Percentiles rank a stretch among this genome's conserved stretches.
phyloP scores from a whole-genome alignment of 108 stramenopile species.

The Cyclotella cryptica region DNA sequence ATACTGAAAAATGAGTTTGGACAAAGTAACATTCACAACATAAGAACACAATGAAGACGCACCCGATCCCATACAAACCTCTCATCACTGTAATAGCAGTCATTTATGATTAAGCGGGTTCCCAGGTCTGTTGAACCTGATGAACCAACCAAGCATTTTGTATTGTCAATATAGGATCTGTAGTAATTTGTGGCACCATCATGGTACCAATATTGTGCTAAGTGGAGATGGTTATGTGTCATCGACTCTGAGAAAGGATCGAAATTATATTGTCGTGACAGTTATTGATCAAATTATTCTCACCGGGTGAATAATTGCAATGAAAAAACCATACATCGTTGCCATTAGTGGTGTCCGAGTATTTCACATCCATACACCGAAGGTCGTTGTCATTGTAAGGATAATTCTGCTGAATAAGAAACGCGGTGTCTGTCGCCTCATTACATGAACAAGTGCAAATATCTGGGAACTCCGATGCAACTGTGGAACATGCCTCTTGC shows the following conservation, averaged over 20 bases:
- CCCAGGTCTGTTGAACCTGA: constrained; percentile 7
- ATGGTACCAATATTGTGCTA: constrained; percentile 11
- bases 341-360: constrained; percentile 10
- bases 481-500: background rate
- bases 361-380: background rate
- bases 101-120: constrained; percentile 12
- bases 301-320: background rate
- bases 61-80: constrained; percentile 9
- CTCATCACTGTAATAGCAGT: constrained; percentile 7
- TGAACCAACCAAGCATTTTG: constrained; percentile 13
- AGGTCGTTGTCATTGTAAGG: constrained; percentile 5
- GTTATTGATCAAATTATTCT: background rate
- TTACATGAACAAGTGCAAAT: constrained; percentile 5
- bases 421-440: background rate
- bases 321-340: constrained; percentile 17
- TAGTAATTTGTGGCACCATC: background rate
- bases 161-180: constrained; percentile 2
- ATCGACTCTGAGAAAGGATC: background rate
- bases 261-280: background rate
- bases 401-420: constrained; percentile 3
- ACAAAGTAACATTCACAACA: background rate
- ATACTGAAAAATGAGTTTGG: background rate
- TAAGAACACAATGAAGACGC: too few species aligned
- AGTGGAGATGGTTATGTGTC: background rate
- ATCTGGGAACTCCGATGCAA: background rate